phyloP scores from a whole-genome alignment of 352 stramenopile species.

The Phytophthora pistaciae region DNA sequence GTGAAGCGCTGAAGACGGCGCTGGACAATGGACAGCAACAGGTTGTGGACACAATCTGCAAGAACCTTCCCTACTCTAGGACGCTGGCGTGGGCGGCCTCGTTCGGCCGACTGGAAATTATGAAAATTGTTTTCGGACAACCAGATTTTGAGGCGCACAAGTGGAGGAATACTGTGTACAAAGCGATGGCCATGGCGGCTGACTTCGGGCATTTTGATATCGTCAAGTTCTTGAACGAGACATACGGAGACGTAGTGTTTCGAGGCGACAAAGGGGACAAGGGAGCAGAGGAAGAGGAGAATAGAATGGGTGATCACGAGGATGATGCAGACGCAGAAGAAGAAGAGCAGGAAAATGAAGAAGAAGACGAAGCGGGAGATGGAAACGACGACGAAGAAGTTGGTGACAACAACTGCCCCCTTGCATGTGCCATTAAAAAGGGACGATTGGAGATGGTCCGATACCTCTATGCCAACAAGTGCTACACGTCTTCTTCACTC shows the following conservation, averaged over 20 bases:
- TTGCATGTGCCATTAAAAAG: slow-evolving; percentile 2
- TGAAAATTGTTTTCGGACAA: neutral
- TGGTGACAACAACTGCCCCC: neutral
- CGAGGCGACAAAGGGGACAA: neutral
- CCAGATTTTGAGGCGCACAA: neutral
- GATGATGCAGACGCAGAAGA: neutral
- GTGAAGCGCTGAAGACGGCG: too few relatives aligned
- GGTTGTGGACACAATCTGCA: slow-evolving; percentile 2
- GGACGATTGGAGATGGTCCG: neutral
- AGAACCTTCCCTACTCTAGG: slow-evolving; percentile 1
- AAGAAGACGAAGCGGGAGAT: neutral
- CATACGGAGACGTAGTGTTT: neutral
- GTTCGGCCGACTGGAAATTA: neutral
- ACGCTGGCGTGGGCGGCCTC: neutral
- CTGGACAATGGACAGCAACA: too few relatives aligned
- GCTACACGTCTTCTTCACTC: slow-evolving; percentile 1
- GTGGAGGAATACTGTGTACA: neutral
- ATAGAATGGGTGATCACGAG: neutral
- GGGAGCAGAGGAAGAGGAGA: neutral
- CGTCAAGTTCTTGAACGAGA: slow-evolving; percentile 14
- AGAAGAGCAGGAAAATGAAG: neutral
- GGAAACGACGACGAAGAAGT: neutral
- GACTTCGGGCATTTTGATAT: neutral
- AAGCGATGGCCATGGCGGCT: neutral
- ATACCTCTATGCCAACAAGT: slow-evolving; percentile 4